Evolutionary conservation across 2,329 filamentous ascomycete species (phyloP).

Genomic region (Rhynchosporium secalis): DNA sequence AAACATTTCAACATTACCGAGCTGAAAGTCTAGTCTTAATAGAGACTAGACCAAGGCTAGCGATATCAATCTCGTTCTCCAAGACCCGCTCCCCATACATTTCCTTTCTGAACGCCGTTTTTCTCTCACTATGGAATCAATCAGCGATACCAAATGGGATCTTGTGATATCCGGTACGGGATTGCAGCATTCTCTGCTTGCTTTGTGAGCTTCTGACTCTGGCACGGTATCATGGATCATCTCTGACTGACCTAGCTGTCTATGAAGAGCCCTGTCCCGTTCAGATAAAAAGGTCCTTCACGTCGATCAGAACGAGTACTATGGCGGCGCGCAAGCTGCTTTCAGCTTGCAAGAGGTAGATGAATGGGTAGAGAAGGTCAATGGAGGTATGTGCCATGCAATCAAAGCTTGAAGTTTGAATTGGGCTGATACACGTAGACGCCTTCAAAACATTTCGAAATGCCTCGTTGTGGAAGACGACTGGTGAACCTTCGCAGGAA

Average conservation of each 20-base stretch:
- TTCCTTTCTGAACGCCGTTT: conserved; percentile 22
- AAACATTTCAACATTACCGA: conserved; percentile 11
- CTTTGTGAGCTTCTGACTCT: conserved; percentile 57
- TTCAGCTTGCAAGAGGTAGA: conserved; percentile 81
- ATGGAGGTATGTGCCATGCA: conserved; percentile 36
- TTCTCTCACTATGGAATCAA: conserved; percentile 62
- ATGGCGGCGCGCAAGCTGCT: conserved; percentile 83
- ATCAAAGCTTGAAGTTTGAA: background rate
- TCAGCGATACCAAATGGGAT: conserved; percentile 76
- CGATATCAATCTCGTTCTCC: conserved; percentile 19
- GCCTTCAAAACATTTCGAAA: conserved; percentile 33
- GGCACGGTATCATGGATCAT: conserved; percentile 41
- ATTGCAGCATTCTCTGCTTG: conserved; percentile 75
- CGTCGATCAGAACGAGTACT: conserved; percentile 83
- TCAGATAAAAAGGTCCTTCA: conserved; percentile 91
- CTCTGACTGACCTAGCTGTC: conserved; percentile 71
- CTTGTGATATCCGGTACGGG: conserved; percentile 78
- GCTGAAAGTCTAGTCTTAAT: no score
- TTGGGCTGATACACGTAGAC: conserved; percentile 22
- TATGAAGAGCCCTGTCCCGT: conserved; percentile 81
- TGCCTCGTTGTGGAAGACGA: conserved; percentile 34
- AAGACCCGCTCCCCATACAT: background rate
- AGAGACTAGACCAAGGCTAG: conserved; percentile 26
- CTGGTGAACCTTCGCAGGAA: conserved; percentile 36
- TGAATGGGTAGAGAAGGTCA: conserved; percentile 61